These are phyloP conservation scores for Colletotrichum sp. DNA, from an alignment of 2,329 filamentous ascomycete species.

Conservation along the genomic window DNA sequence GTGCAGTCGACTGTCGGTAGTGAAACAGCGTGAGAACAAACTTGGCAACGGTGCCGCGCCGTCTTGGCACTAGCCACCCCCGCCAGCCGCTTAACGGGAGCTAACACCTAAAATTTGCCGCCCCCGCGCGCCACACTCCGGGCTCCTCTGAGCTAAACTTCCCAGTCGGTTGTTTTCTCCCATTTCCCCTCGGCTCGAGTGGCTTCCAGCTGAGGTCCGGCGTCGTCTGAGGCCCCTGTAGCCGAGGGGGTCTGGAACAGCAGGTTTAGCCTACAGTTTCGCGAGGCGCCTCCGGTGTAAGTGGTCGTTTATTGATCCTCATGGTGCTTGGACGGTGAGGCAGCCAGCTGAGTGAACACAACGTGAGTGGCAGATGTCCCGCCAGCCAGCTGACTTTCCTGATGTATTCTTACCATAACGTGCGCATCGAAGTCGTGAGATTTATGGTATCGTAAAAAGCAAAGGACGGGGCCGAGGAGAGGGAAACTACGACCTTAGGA, in stretches of 20 bases:
- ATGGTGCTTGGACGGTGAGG: not conserved
- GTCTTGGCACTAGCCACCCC: not conserved
- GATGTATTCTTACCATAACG: accelerated
- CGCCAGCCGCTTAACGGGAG: not conserved
- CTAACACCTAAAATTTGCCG: not conserved
- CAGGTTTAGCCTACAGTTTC: not conserved
- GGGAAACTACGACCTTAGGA: accelerated
- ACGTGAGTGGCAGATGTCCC: not conserved
- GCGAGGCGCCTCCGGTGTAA: not conserved
- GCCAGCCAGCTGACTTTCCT: accelerated
- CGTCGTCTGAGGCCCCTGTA: not conserved
- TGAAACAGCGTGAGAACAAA: not conserved
- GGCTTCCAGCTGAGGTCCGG: not conserved
- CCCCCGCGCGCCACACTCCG: not conserved
- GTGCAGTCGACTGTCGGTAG: not conserved
- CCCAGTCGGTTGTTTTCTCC: not conserved
- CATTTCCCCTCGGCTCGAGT: not conserved
- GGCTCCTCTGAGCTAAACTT: not conserved
- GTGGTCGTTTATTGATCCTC: not conserved
- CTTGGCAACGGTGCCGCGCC: not conserved
- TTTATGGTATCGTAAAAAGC: accelerated
- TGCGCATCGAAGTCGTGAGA: accelerated
- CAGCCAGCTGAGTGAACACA: not conserved
- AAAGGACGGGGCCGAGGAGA: accelerated
- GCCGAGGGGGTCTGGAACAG: not conserved